Conservation (phyloP, 768 basidiomycete species). For the Heimioporus sp. region DNA sequence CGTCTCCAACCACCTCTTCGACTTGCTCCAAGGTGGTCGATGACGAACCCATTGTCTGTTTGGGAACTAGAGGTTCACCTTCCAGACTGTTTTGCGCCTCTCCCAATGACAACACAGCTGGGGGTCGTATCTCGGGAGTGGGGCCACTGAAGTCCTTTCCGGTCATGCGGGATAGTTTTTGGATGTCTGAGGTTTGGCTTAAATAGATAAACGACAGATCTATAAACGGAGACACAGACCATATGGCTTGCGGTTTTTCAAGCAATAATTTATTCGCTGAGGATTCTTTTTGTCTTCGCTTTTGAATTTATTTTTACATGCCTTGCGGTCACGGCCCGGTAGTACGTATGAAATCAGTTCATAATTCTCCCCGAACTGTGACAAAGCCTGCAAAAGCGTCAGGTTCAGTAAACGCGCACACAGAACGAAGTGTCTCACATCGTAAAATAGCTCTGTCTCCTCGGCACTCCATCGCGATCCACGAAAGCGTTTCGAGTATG, state of each 20-base stretch:
- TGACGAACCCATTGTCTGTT: conserved; percentile 28
- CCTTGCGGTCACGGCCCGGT: conserved; percentile 81
- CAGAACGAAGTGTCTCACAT: conserved; percentile 46
- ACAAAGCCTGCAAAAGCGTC: conserved; percentile 60
- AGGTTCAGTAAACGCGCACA: background rate
- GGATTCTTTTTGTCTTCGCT: conserved; percentile 82
- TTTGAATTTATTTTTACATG: conserved; percentile 93
- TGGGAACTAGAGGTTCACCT: background rate
- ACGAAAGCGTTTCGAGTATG: conserved; percentile 78
- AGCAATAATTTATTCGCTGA: conserved; percentile 67
- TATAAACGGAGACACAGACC: conserved; percentile 43
- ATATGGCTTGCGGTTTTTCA: conserved; percentile 75
- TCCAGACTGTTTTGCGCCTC: conserved; percentile 15
- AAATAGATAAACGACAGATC: background rate
- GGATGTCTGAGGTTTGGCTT: conserved; percentile 51
- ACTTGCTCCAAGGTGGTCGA: conserved; percentile 31
- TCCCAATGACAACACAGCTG: conserved; percentile 33
- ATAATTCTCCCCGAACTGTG: conserved; percentile 90
- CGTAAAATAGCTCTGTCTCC: conserved; percentile 86
- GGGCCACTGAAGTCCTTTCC: conserved; percentile 86
- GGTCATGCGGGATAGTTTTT: conserved; percentile 72
- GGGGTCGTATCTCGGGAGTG: conserved; percentile 61
- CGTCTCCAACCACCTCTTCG: conserved; percentile 32
- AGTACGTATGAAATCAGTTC: conserved; percentile 86
- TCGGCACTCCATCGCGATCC: conserved; percentile 87